phyloP scores from a whole-genome alignment of 2,329 filamentous ascomycete species.

The Tolypocladium album region DNA sequence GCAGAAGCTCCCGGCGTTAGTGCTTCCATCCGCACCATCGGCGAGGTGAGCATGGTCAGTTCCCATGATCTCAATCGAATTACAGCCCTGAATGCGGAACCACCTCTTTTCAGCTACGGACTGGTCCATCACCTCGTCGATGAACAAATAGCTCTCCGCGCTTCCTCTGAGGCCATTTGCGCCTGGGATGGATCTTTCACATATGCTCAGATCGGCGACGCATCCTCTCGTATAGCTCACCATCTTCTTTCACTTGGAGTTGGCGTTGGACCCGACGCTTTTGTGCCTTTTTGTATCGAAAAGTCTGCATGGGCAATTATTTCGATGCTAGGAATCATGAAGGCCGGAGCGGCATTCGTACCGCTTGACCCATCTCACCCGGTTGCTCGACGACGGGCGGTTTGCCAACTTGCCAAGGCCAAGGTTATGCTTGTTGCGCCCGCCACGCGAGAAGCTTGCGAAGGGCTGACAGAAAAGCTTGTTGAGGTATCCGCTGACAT shows the following conservation, averaged over 20 bases:
- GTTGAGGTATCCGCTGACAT: background rate
- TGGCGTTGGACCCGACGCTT: background rate
- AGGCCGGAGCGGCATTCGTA: slow-evolving; percentile 14
- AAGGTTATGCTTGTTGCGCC: slow-evolving; percentile 5
- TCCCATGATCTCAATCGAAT: background rate
- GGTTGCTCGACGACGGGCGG: background rate
- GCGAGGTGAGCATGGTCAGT: background rate
- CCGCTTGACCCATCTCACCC: slow-evolving; percentile 14
- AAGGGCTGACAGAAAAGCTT: background rate
- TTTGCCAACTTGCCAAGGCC: slow-evolving; percentile 2
- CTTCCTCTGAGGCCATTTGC: slow-evolving; percentile 1
- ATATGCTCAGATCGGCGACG: slow-evolving; percentile 3
- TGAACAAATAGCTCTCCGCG: background rate
- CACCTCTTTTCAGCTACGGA: background rate
- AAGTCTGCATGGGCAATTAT: slow-evolving; percentile 9
- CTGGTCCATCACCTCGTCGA: background rate
- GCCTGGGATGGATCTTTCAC: slow-evolving; percentile 5
- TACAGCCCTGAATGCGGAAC: background rate
- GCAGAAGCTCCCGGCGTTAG: background rate
- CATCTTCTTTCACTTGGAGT: background rate
- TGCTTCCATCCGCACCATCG: background rate
- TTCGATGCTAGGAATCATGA: slow-evolving; percentile 13
- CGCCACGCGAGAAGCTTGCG: background rate
- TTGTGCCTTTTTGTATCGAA: slow-evolving; percentile 3
- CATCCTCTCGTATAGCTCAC: background rate